phyloP scores from a whole-genome alignment of 495 filamentous ascomycete genomes.

The Neurospora sp. region DNA sequence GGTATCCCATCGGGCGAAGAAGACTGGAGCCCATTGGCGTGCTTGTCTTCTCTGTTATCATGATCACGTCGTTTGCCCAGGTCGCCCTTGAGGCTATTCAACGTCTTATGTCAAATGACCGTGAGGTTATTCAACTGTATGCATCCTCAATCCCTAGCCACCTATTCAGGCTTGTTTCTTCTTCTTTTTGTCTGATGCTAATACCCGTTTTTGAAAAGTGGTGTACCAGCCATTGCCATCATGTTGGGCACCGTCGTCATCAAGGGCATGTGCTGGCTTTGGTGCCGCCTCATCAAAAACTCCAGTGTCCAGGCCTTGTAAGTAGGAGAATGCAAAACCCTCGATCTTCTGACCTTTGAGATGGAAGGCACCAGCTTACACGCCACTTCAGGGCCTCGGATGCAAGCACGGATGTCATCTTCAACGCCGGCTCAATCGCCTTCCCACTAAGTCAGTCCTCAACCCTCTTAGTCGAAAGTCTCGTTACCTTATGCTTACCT shows the following conservation, averaged over 20 bases:
- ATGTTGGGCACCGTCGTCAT: slow-evolving; percentile 77
- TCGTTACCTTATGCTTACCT: not conserved
- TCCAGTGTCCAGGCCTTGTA: slow-evolving; percentile 75
- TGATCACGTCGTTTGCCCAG: slow-evolving; percentile 83
- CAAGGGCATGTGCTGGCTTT: slow-evolving; percentile 78
- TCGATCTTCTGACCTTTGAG: not conserved
- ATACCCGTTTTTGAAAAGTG: slow-evolving; percentile 19
- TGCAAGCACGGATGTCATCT: slow-evolving; percentile 53
- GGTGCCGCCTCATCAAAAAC: slow-evolving; percentile 82
- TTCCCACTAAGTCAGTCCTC: slow-evolving; percentile 57
- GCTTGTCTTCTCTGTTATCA: slow-evolving; percentile 71
- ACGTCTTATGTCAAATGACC: slow-evolving; percentile 54
- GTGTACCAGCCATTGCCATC: slow-evolving; percentile 63
- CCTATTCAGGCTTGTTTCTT: not conserved
- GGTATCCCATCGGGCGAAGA: slow-evolving; percentile 74
- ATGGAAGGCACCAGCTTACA: slow-evolving; percentile 46
- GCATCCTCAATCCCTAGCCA: not conserved
- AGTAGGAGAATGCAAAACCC: slow-evolving; percentile 26
- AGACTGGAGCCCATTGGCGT: slow-evolving; percentile 69
- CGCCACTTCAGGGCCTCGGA: slow-evolving; percentile 28
- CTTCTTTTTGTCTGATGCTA: not conserved
- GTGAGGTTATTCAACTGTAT: slow-evolving; percentile 57
- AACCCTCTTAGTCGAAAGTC: not conserved
- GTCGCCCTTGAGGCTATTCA: slow-evolving; percentile 64
- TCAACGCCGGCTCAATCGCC: slow-evolving; percentile 85